Percentiles rank a stretch among this genome's conserved stretches.
Evolutionary conservation across 768 basidiomycete species (phyloP).

Genomic region (Trametes maxima): DNA sequence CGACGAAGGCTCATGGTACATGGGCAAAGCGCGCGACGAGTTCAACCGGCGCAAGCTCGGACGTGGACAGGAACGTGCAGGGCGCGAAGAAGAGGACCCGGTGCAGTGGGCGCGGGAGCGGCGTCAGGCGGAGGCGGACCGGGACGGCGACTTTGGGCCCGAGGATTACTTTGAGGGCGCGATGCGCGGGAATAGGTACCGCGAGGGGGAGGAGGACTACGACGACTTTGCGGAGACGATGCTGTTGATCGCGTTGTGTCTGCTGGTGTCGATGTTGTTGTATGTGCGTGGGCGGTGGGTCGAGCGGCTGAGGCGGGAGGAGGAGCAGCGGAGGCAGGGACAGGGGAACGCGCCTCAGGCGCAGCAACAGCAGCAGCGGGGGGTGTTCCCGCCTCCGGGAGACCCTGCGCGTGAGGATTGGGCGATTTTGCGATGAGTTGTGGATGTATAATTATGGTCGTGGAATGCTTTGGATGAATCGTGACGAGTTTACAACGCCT

Average conservation of each 20-base stretch:
- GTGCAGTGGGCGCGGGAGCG: slow-evolving; percentile 84
- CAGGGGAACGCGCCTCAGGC: slow-evolving; percentile 23
- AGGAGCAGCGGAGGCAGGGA: slow-evolving; percentile 42
- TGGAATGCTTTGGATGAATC: not conserved
- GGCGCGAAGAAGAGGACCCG: slow-evolving; percentile 65
- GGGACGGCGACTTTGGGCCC: slow-evolving; percentile 73
- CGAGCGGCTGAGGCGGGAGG: slow-evolving; percentile 68
- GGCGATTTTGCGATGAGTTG: slow-evolving; percentile 56
- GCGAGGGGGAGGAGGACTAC: slow-evolving; percentile 57
- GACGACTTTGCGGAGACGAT: slow-evolving; percentile 83
- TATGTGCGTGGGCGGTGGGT: slow-evolving; percentile 81
- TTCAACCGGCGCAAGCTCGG: slow-evolving; percentile 59
- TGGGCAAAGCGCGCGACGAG: slow-evolving; percentile 82
- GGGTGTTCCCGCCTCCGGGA: slow-evolving; percentile 62
- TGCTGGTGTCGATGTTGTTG: slow-evolving; percentile 71
- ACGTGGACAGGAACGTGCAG: slow-evolving; percentile 33
- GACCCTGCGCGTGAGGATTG: slow-evolving; percentile 69
- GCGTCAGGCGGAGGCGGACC: slow-evolving; percentile 69
- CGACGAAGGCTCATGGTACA: slow-evolving; percentile 61
- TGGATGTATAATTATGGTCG: not conserved
- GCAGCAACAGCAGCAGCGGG: slow-evolving; percentile 29
- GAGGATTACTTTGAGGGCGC: slow-evolving; percentile 83
- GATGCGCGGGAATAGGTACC: slow-evolving; percentile 52
- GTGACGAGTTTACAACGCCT: not conserved
- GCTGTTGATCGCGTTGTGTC: slow-evolving; percentile 71